Conservation (phyloP, 352 stramenopile genomes). For the Phytophthora pistaciae region DNA sequence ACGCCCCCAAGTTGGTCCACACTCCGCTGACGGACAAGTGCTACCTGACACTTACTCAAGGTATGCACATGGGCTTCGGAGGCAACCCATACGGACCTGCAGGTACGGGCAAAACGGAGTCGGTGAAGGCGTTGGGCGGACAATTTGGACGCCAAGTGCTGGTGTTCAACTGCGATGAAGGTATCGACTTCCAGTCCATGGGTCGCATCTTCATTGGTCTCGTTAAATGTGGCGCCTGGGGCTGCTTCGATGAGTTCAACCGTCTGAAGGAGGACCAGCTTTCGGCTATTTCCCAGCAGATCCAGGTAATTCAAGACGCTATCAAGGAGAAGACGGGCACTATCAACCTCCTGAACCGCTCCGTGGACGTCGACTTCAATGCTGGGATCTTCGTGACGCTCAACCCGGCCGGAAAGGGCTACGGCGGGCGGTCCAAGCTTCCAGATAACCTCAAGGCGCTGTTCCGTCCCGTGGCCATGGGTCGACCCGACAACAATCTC, state of each 20-base stretch:
- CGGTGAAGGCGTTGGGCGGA: constrained; percentile 93
- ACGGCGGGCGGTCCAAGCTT: constrained; percentile 93
- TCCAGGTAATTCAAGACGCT: constrained; percentile 95
- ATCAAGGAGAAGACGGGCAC: constrained; percentile 86
- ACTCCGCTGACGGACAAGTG: constrained; percentile 96
- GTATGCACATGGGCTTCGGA: constrained; percentile 94
- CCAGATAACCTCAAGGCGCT: constrained; percentile 96
- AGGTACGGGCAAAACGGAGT: constrained; percentile 96
- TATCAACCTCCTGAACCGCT: constrained; percentile 86
- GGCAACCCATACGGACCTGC: constrained; percentile 95
- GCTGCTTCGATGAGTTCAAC: constrained; percentile 98
- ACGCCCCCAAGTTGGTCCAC: constrained; percentile 93
- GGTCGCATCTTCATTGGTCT: constrained; percentile 96
- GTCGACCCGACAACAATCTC: constrained; percentile 92
- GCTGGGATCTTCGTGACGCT: constrained; percentile 97
- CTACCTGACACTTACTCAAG: constrained; percentile 95
- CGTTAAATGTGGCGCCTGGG: constrained; percentile 95
- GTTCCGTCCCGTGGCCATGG: constrained; percentile 96
- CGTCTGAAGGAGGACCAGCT: constrained; percentile 95
- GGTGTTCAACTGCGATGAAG: constrained; percentile 96
- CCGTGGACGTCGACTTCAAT: constrained; percentile 93
- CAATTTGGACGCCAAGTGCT: constrained; percentile 93
- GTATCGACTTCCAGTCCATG: constrained; percentile 96
- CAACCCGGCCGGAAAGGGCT: constrained; percentile 95
- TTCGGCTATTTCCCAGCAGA: constrained; percentile 95